Percentiles rank a stretch among this genome's conserved stretches.
These are phyloP conservation scores for Elymus sibiricus DNA, from an alignment of 176 grass and related monocot species.

Conservation along the genomic window DNA sequence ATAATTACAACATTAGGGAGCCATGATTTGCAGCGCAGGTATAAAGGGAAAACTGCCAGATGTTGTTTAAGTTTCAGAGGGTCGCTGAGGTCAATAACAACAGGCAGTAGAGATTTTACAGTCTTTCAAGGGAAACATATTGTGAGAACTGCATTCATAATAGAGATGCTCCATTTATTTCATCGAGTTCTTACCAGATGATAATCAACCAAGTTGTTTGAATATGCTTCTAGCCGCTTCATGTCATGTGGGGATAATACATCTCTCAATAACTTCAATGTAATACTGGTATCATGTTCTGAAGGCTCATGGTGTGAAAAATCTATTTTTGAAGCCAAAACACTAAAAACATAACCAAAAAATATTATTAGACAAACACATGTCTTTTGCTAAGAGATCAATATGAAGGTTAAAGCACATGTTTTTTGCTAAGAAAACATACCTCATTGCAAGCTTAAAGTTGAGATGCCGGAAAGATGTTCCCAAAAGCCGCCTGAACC, in stretches of 20 bases:
- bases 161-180: slow-evolving; percentile 3
- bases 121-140: not conserved
- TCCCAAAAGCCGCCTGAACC: slow-evolving; percentile 80
- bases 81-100: not conserved
- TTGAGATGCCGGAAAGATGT: slow-evolving; percentile 68
- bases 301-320: slow-evolving; percentile 51
- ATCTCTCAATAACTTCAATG: slow-evolving; percentile 40
- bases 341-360: slow-evolving; percentile 43
- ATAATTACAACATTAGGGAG: not conserved
- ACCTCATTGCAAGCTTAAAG: slow-evolving; percentile 92
- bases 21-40: not conserved
- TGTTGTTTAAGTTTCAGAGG: not conserved
- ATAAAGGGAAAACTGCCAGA: not conserved
- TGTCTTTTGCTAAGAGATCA: not conserved
- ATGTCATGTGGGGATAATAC: slow-evolving; percentile 81
- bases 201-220: slow-evolving; percentile 90
- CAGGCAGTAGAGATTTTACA: not conserved
- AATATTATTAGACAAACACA: slow-evolving; percentile 37
- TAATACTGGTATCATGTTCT: slow-evolving; percentile 22
- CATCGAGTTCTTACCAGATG: slow-evolving; percentile 68
- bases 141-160: slow-evolving; percentile 7
- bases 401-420: not conserved
- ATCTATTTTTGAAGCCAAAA: slow-evolving; percentile 81
- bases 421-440: not conserved
- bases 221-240: slow-evolving; percentile 91